phyloP scores from a whole-genome alignment of 2,329 filamentous ascomycete genomes.

The Ceratocystis variospora region DNA sequence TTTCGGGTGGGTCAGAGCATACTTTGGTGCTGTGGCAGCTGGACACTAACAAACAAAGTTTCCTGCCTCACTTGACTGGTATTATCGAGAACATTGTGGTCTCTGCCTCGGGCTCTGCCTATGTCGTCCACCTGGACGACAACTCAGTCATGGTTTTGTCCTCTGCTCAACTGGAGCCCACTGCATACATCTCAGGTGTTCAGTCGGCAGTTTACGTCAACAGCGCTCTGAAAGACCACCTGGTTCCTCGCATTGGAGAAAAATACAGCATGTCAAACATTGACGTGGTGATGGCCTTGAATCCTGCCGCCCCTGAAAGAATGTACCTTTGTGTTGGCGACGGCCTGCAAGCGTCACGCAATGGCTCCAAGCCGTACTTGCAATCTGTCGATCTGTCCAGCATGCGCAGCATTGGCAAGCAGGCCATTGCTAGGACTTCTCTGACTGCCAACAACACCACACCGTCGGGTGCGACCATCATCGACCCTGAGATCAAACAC shows the following conservation, averaged over 20 bases:
- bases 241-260: conserved; percentile 36
- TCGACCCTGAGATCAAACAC: conserved; percentile 63
- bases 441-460: conserved; percentile 67
- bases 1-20: conserved; percentile 84
- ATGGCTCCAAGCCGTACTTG: conserved; percentile 43
- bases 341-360: conserved; percentile 41
- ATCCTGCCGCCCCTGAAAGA: conserved; percentile 47
- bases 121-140: conserved; percentile 73
- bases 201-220: conserved; percentile 48
- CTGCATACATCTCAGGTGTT: conserved; percentile 69
- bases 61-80: conserved; percentile 78
- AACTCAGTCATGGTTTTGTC: conserved; percentile 87
- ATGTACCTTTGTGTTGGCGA: conserved; percentile 56
- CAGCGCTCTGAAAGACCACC: conserved; percentile 37
- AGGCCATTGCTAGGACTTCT: conserved; percentile 79
- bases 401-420: conserved; percentile 65
- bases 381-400: conserved; percentile 79
- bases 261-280: conserved; percentile 27
- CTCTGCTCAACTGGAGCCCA: conserved; percentile 75
- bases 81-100: conserved; percentile 74
- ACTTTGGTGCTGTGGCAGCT: conserved; percentile 87
- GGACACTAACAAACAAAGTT: conserved; percentile 68
- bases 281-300: conserved; percentile 37
- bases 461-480: conserved; percentile 49
- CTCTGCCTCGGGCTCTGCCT: conserved; percentile 65